A percentile compares a stretch with the other conserved stretches of the same genome.
phyloP scores from a whole-genome alignment of 345 rosid genomes.

The Erysimum cheiranthoides region DNA sequence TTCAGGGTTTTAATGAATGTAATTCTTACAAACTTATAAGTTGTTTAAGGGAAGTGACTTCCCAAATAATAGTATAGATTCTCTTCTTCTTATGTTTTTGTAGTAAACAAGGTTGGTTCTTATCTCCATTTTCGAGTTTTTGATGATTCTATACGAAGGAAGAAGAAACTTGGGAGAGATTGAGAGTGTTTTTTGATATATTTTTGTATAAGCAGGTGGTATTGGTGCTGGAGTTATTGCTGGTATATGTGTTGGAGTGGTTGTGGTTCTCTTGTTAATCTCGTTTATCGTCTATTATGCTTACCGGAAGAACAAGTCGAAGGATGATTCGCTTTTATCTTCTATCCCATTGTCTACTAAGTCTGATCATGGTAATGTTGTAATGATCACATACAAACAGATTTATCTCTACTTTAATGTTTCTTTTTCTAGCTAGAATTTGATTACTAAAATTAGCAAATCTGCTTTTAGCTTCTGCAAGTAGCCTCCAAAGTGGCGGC shows the following conservation, averaged over 20 bases:
- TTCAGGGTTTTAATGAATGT: no score
- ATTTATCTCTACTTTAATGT: not conserved
- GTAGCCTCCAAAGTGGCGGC: slow-evolving; percentile 41
- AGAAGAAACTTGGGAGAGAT: slow-evolving; percentile 17
- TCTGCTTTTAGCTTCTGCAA: slow-evolving; percentile 42
- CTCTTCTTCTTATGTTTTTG: slow-evolving; percentile 48
- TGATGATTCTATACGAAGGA: slow-evolving; percentile 24
- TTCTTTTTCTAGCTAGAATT: no score
- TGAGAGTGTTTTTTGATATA: not conserved
- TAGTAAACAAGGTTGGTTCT: slow-evolving; percentile 65
- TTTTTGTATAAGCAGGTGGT: slow-evolving; percentile 54
- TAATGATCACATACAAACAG: not conserved
- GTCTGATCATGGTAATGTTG: slow-evolving; percentile 50
- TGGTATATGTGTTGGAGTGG: slow-evolving; percentile 63
- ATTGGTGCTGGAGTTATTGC: slow-evolving; percentile 64
- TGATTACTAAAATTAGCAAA: slow-evolving; percentile 6
- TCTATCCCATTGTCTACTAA: slow-evolving; percentile 51
- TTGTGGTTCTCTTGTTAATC: slow-evolving; percentile 49
- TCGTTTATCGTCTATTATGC: slow-evolving; percentile 52
- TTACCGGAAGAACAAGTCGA: slow-evolving; percentile 61
- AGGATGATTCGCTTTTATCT: slow-evolving; percentile 32
- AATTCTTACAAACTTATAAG: no score
- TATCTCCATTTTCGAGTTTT: slow-evolving; percentile 36
- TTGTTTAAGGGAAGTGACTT: no score
- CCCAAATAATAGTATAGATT: no score